A percentile compares a stretch with the other conserved stretches of the same genome.
Evolutionary conservation across 2,329 filamentous ascomycete genomes (phyloP).

Genomic region (Colletotrichum kahawae): DNA sequence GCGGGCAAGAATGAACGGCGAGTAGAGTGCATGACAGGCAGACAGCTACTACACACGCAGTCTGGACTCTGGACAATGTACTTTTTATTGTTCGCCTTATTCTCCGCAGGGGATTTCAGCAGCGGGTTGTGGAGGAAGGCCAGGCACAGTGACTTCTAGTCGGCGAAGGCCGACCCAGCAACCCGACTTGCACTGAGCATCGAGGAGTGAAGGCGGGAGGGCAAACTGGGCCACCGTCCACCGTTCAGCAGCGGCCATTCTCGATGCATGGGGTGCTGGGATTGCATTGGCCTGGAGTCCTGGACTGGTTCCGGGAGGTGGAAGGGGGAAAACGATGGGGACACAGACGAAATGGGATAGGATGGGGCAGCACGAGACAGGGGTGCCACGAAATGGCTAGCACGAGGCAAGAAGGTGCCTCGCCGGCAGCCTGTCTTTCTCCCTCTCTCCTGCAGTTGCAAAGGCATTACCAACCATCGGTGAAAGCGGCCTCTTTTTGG

Average conservation of each 20-base stretch:
- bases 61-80: background rate
- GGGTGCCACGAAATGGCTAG: conserved; percentile 11
- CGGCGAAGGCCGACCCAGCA: background rate
- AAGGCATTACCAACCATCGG: background rate
- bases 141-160: background rate
- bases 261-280: background rate
- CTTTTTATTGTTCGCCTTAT: background rate
- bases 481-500: background rate
- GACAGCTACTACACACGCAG: background rate
- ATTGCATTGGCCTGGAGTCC: background rate
- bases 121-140: background rate
- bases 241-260: background rate
- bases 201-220: background rate
- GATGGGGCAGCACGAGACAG: background rate
- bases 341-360: conserved; percentile 8
- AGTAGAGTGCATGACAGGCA: conserved; percentile 9
- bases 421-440: background rate
- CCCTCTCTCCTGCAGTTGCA: background rate
- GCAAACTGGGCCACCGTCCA: background rate
- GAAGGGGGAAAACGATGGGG: background rate
- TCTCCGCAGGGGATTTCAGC: background rate
- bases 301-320: conserved; percentile 1
- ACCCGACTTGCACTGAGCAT: background rate
- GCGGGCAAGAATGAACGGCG: background rate
- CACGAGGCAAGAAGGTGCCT: conserved; percentile 21